Conservation (phyloP, 805 yeast genomes). For the Pichia paraexigua region DNA sequence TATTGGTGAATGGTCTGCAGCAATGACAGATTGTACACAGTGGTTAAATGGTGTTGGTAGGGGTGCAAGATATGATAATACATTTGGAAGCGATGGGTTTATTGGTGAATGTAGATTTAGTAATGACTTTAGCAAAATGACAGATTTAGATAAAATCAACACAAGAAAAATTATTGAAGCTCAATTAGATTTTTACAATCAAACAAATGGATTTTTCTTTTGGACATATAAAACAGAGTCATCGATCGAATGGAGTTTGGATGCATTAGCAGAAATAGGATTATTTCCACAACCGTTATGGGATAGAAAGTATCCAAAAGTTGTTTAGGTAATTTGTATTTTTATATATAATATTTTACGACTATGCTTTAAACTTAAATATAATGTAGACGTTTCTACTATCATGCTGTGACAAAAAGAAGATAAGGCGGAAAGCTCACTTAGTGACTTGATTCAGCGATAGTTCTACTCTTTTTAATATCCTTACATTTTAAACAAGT, state of each 20-base stretch:
- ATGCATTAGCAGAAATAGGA: slow-evolving; percentile 38
- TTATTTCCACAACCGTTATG: slow-evolving; percentile 58
- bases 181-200: slow-evolving; percentile 46
- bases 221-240: slow-evolving; percentile 67
- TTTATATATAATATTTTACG: too few relatives aligned
- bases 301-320: slow-evolving; percentile 65
- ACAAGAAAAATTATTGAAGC: slow-evolving; percentile 52
- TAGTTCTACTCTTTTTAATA: too few relatives aligned
- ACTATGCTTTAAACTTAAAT: too few relatives aligned
- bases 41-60: slow-evolving; percentile 66
- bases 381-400: too few relatives aligned
- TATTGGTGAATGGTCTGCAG: slow-evolving; percentile 68
- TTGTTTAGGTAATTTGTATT: slow-evolving; percentile 19
- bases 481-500: too few relatives aligned
- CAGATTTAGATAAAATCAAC: slow-evolving; percentile 32
- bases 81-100: slow-evolving; percentile 32
- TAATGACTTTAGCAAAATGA: slow-evolving; percentile 35
- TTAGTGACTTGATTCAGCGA: too few relatives aligned
- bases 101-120: slow-evolving; percentile 47
- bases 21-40: slow-evolving; percentile 59
- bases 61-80: slow-evolving; percentile 62
- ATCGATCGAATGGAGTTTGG: slow-evolving; percentile 62
- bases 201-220: slow-evolving; percentile 52
- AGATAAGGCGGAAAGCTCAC: too few relatives aligned
- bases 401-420: too few relatives aligned